These are phyloP conservation scores for Quercus rubra DNA, from an alignment of 306 rosid species.

Conservation along the genomic window DNA sequence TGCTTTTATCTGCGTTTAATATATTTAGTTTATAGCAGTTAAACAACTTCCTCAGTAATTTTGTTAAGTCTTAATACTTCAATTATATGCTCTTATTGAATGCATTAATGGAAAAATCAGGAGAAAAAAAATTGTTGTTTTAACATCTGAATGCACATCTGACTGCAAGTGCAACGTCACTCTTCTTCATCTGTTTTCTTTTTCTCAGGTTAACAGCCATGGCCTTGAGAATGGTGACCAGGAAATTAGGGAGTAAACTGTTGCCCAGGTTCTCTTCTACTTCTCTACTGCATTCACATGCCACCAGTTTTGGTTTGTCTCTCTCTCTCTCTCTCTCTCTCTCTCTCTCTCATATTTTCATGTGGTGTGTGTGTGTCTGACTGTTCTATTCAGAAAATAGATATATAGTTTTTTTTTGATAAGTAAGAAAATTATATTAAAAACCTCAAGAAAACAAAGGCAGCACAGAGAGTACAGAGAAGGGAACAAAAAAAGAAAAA, in stretches of 20 bases:
- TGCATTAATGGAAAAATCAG: no score
- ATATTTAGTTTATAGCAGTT: no score
- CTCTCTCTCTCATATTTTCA: not conserved
- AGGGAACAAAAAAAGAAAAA: no score
- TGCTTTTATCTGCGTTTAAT: no score
- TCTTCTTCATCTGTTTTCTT: not conserved
- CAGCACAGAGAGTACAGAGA: no score
- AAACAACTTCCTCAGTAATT: no score
- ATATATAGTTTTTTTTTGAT: no score
- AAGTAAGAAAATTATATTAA: no score
- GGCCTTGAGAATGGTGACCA: conserved; percentile 56
- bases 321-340: not conserved
- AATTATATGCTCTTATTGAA: no score
- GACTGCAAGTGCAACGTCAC: not conserved
- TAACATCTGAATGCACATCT: not conserved
- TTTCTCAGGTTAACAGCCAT: conserved; percentile 30
- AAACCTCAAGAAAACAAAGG: no score
- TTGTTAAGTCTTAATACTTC: no score
- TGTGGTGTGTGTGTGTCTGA: no score
- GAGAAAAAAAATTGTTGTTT: not conserved
- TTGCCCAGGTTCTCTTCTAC: conserved; percentile 53
- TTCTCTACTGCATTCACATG: conserved; percentile 71
- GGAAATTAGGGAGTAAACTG: conserved; percentile 47
- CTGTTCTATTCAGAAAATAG: not conserved
- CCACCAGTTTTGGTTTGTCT: conserved; percentile 90